A percentile compares a stretch with the other conserved stretches of the same genome.
phyloP scores from a whole-genome alignment of 2,329 filamentous ascomycete genomes.

The Verticillium alfalfae region DNA sequence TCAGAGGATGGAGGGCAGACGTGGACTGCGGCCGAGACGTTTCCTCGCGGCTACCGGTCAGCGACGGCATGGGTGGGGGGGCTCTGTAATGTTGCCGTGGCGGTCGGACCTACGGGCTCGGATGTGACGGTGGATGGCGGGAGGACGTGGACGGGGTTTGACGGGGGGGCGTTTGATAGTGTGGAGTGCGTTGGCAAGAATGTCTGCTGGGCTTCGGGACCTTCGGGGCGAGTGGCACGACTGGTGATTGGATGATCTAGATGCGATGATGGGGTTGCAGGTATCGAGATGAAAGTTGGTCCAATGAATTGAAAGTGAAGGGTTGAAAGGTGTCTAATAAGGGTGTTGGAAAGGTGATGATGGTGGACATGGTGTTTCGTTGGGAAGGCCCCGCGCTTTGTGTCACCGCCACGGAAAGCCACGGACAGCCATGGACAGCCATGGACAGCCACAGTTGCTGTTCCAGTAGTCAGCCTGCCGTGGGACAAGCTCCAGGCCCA shows the following conservation, averaged over 20 bases:
- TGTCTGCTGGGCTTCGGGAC: conserved; percentile 25
- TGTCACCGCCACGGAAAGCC: too few relatives aligned
- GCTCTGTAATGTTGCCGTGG: conserved; percentile 16
- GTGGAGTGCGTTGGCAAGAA: conserved; percentile 19
- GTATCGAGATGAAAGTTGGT: too few relatives aligned
- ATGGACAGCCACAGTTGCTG: too few relatives aligned
- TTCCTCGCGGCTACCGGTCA: conserved; percentile 24
- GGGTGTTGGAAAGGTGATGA: background rate
- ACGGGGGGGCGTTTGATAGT: conserved; percentile 23
- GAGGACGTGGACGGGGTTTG: conserved; percentile 19
- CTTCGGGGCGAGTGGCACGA: conserved; percentile 12
- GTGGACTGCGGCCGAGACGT: conserved; percentile 17
- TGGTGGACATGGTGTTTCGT: background rate
- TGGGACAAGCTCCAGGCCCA: too few relatives aligned
- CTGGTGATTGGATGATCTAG: too few relatives aligned
- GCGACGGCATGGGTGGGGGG: conserved; percentile 21
- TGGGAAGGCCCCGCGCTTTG: too few relatives aligned
- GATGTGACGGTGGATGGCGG: conserved; percentile 22
- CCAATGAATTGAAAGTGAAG: too few relatives aligned
- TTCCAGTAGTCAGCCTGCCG: too few relatives aligned
- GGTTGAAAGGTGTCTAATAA: too few relatives aligned
- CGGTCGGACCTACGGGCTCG: conserved; percentile 24
- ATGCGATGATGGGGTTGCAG: too few relatives aligned
- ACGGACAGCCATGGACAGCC: too few relatives aligned
- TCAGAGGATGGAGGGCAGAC: conserved; percentile 21